Conservation (phyloP, 306 rosid species). For the Prunus armeniaca region DNA sequence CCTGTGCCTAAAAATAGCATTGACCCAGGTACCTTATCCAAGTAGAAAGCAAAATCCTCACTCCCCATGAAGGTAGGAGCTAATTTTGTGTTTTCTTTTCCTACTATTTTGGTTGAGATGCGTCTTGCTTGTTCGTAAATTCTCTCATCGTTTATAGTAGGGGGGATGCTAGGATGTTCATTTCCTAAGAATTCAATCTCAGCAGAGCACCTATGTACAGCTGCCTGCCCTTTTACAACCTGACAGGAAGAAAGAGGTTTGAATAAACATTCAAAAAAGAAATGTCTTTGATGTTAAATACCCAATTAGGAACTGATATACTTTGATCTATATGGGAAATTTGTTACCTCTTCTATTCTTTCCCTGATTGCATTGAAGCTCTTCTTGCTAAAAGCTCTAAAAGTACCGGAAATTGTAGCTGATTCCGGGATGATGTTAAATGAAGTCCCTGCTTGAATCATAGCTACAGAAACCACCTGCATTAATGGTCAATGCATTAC, state of each 20-base stretch:
- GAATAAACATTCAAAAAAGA: neutral
- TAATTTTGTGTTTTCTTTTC: slow-evolving; percentile 51
- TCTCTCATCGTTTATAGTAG: slow-evolving; percentile 56
- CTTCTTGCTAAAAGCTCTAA: slow-evolving; percentile 68
- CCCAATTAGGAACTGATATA: no score
- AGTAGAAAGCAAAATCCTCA: slow-evolving; percentile 88
- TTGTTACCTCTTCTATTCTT: slow-evolving; percentile 79
- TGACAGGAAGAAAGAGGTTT: neutral
- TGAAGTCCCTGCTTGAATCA: slow-evolving; percentile 56
- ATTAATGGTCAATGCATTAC: slow-evolving; percentile 14
- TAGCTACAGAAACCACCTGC: slow-evolving; percentile 88
- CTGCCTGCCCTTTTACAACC: slow-evolving; percentile 73
- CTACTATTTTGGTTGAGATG: slow-evolving; percentile 57
- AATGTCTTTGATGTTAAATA: neutral
- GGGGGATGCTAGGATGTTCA: slow-evolving; percentile 71
- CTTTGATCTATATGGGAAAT: no score
- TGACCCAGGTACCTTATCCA: slow-evolving; percentile 71
- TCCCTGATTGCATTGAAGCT: slow-evolving; percentile 57
- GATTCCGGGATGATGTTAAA: slow-evolving; percentile 70
- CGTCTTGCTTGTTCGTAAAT: slow-evolving; percentile 49
- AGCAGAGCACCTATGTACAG: slow-evolving; percentile 67
- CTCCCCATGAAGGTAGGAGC: slow-evolving; percentile 68
- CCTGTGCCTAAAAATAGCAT: slow-evolving; percentile 54
- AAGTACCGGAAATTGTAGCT: slow-evolving; percentile 67
- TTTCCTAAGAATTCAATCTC: slow-evolving; percentile 63